phyloP scores from a whole-genome alignment of 352 stramenopile species.

The Phytophthora citricola region DNA sequence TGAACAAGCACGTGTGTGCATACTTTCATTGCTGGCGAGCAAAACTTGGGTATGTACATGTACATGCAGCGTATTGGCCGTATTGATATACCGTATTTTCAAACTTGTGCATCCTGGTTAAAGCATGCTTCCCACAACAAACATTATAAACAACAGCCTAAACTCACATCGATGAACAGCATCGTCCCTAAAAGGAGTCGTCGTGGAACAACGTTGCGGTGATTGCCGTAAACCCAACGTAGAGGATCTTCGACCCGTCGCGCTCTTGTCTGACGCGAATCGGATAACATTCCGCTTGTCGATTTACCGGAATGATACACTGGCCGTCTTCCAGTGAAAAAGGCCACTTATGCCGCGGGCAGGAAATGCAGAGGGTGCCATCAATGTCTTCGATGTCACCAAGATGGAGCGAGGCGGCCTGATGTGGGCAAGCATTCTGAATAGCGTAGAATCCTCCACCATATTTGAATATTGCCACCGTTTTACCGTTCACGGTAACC shows the following conservation, averaged over 20 bases:
- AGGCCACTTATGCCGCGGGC: slow-evolving; percentile 82
- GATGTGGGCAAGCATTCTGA: slow-evolving; percentile 81
- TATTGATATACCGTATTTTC: no score
- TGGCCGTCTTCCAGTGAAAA: slow-evolving; percentile 83
- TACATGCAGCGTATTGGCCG: no score
- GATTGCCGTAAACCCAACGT: slow-evolving; percentile 73
- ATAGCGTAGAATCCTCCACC: slow-evolving; percentile 73
- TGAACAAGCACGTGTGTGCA: no score
- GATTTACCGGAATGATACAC: slow-evolving; percentile 61
- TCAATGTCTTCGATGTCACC: slow-evolving; percentile 89
- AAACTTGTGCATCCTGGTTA: no score
- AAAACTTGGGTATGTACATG: no score
- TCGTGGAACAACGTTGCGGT: slow-evolving; percentile 67
- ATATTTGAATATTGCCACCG: slow-evolving; percentile 87
- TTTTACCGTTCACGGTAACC: slow-evolving; percentile 66
- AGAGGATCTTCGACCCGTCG: slow-evolving; percentile 61
- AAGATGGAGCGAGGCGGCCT: slow-evolving; percentile 80
- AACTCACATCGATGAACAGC: not conserved
- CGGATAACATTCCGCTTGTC: slow-evolving; percentile 67
- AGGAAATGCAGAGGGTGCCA: slow-evolving; percentile 72
- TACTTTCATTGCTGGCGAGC: no score
- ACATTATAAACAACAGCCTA: slow-evolving; percentile 8
- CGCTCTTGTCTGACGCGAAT: slow-evolving; percentile 53
- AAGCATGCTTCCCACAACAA: slow-evolving; percentile 1
- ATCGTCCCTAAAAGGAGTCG: slow-evolving; percentile 68